phyloP scores from a whole-genome alignment of 371 early-diverging fungal genomes.

The Mortierella polycephala region DNA sequence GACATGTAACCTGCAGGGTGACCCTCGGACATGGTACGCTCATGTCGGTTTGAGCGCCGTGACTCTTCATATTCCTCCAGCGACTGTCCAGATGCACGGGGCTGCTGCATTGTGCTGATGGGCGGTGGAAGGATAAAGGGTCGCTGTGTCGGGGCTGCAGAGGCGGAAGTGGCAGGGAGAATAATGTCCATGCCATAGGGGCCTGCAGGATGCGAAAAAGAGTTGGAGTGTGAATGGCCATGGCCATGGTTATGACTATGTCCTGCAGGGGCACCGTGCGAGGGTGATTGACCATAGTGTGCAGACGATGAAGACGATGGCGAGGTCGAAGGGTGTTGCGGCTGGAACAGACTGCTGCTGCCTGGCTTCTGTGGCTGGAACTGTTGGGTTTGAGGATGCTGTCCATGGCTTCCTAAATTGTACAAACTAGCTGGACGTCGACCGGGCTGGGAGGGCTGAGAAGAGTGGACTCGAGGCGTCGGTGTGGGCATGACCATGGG shows the following conservation, averaged over 20 bases:
- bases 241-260: constrained; percentile 3
- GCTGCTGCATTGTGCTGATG: constrained; percentile 22
- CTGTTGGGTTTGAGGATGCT: constrained; percentile 38
- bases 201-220: constrained; percentile 17
- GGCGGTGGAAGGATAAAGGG: constrained; percentile 40
- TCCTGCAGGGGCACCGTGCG: neutral
- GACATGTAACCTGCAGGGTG: constrained; percentile 44
- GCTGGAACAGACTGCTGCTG: constrained; percentile 13
- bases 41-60: constrained; percentile 32
- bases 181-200: constrained; percentile 51
- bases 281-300: constrained; percentile 8
- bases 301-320: constrained; percentile 13
- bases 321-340: constrained; percentile 25
- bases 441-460: constrained; percentile 23
- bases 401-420: constrained; percentile 40
- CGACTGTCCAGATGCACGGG: constrained; percentile 23
- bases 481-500: constrained; percentile 44
- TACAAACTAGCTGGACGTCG: constrained; percentile 47
- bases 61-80: constrained; percentile 34
- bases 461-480: constrained; percentile 34
- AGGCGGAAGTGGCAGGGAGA: constrained; percentile 15
- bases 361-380: constrained; percentile 36
- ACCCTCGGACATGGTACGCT: constrained; percentile 48
- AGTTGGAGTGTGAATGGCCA: constrained; percentile 23
- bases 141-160: constrained; percentile 27